These are phyloP conservation scores for Urostyla sp. DNA, from an alignment of 73 alveolate genomes.

Conservation along the genomic window DNA sequence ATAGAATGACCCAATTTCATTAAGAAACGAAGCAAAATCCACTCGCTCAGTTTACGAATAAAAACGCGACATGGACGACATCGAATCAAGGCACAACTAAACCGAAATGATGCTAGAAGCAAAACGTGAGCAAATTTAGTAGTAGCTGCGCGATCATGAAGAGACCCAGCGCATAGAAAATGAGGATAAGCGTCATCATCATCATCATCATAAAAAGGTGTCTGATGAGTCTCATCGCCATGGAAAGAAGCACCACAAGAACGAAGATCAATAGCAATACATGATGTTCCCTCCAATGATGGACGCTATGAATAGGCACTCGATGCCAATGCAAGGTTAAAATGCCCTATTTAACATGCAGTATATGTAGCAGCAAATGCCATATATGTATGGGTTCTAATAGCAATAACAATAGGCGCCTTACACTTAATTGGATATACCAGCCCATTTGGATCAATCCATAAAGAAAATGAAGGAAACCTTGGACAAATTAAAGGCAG, in stretches of 20 bases:
- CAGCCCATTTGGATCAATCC: constrained; percentile 37
- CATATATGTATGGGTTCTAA: neutral
- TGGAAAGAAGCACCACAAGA: too few species aligned
- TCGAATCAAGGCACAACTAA: constrained; percentile 20
- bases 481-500: constrained; percentile 17
- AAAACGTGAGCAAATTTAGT: constrained; percentile 32
- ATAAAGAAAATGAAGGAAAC: constrained; percentile 16
- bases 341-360: neutral
- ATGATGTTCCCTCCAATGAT: too few species aligned
- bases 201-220: neutral
- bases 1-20: too few species aligned
- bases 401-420: too few species aligned
- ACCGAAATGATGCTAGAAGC: constrained; percentile 29
- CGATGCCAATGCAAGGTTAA: too few species aligned
- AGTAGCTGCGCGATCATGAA: constrained; percentile 28
- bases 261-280: too few species aligned
- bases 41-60: too few species aligned
- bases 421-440: constrained; percentile 37
- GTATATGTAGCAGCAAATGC: neutral
- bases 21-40: too few species aligned
- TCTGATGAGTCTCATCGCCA: too few species aligned
- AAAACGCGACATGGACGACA: too few species aligned
- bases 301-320: too few species aligned
- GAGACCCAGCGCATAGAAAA: neutral
- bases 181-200: neutral